These are phyloP conservation scores for Colletotrichum lupini DNA, from an alignment of 2,329 filamentous ascomycete genomes.

Conservation along the genomic window DNA sequence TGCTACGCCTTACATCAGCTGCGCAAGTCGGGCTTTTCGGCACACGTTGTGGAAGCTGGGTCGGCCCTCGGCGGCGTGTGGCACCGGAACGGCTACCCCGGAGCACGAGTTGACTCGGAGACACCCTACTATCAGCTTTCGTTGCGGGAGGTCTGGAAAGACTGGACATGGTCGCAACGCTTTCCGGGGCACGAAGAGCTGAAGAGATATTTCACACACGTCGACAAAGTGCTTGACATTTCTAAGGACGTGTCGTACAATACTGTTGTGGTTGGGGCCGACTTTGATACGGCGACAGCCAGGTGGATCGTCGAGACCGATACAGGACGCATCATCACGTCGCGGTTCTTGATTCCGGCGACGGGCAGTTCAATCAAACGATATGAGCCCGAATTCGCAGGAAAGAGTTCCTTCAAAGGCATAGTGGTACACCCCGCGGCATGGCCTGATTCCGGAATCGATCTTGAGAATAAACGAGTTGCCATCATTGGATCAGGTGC, in stretches of 20 bases:
- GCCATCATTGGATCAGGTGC: slow-evolving; percentile 47
- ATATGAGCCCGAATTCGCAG: slow-evolving; percentile 48
- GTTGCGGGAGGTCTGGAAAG: slow-evolving; percentile 51
- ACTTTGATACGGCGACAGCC: slow-evolving; percentile 48
- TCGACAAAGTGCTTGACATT: slow-evolving; percentile 55
- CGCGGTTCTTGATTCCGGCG: slow-evolving; percentile 57
- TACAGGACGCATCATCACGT: slow-evolving; percentile 49
- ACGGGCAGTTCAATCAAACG: slow-evolving; percentile 58
- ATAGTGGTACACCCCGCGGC: slow-evolving; percentile 42
- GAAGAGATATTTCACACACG: slow-evolving; percentile 57
- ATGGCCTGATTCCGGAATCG: slow-evolving; percentile 39
- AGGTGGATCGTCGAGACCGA: slow-evolving; percentile 57
- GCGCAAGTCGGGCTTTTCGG: slow-evolving; percentile 47
- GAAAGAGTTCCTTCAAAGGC: slow-evolving; percentile 45
- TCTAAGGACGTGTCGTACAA: slow-evolving; percentile 57
- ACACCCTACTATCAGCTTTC: slow-evolving; percentile 49
- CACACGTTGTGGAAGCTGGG: slow-evolving; percentile 51
- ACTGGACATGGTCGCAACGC: slow-evolving; percentile 56
- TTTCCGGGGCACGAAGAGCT: slow-evolving; percentile 54
- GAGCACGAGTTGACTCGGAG: slow-evolving; percentile 53
- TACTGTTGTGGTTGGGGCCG: slow-evolving; percentile 52
- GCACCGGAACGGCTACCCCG: slow-evolving; percentile 57
- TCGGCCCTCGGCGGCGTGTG: slow-evolving; percentile 53
- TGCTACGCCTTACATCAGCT: slow-evolving; percentile 47
- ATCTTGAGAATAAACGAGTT: slow-evolving; percentile 40